Base-by-base conservation (phyloP, 768 basidiomycete genomes). In the Phlebiopsis gigantea region DNA sequence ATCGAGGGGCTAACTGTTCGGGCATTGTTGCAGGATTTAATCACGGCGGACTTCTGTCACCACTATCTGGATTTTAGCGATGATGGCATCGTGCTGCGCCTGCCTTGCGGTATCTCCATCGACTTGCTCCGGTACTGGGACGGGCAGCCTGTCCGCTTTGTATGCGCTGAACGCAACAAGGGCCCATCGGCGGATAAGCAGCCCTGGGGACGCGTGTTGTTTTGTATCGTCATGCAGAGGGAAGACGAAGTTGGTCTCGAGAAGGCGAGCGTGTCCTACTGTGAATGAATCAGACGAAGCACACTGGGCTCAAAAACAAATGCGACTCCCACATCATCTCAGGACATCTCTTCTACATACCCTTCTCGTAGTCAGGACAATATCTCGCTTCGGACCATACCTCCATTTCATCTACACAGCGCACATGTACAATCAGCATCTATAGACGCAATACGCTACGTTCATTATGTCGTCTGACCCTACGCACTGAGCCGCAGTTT, bases 101-200 rank as follows among this genome's bases (percentile, higher is more conserved):
- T 98, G 2, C 93, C 95, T 0, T 90, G 88, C 14, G 89, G 91
- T 0, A 70, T 96, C 14, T 80, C 81, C 0, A 93, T 98, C 64
- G 89, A 93, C 67, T 71, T 97, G 26, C 79, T 88, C 66, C 77
- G 80, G 63, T 96, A 97, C 67, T 98, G 95, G 95, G 93, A 96
- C 63, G 90, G 91, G 22, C 93, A 95, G 70, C 93, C 90, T 0
- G 90, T 96, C 41, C 79, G 82, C 22, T 98, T 96, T 69, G 77
- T 91, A 24, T 96, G 94, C 69, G 90, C 88, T 65, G 80, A 88
- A 66, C 78, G 83, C 47, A 69, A 75, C 46, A 61, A 47, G 24
- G 68, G 56, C 19, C 59, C 57, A 59, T 62, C 57, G 15, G 67
- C 59, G 15, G 62, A 61, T 4, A 66, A 64, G 22, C 64, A 50